phyloP scores from a whole-genome alignment of 1,284 basidiomycete genomes.

The Heterobasidion parviporum region DNA sequence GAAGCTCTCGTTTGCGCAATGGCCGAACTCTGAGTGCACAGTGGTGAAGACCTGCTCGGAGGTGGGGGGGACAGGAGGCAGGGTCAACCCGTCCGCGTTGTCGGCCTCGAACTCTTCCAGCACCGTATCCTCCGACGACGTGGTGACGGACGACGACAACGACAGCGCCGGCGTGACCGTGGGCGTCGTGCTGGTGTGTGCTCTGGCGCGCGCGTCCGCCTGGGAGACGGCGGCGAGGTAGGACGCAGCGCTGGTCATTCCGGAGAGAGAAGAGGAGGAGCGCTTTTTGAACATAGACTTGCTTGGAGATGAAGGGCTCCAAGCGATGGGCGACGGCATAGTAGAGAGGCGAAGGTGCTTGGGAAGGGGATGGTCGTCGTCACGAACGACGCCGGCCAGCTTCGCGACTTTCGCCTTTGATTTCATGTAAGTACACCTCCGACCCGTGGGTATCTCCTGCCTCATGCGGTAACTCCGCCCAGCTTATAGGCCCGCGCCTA shows the following conservation, averaged over 20 bases:
- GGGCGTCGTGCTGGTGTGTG: slow-evolving; percentile 28
- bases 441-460: neutral
- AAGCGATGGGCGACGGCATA: slow-evolving; percentile 47
- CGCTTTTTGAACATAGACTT: slow-evolving; percentile 55
- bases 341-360: neutral
- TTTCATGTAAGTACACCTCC: neutral
- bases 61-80: slow-evolving; percentile 57
- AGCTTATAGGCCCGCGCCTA: neutral
- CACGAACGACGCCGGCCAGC: slow-evolving; percentile 6
- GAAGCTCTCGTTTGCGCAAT: slow-evolving; percentile 67
- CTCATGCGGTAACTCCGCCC: neutral
- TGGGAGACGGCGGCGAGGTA: slow-evolving; percentile 66
- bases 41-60: slow-evolving; percentile 70
- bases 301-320: slow-evolving; percentile 33
- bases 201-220: slow-evolving; percentile 55
- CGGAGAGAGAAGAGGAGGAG: slow-evolving; percentile 29
- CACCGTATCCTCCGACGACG: slow-evolving; percentile 55
- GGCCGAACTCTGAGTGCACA: slow-evolving; percentile 82
- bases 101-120: slow-evolving; percentile 42
- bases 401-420: neutral
- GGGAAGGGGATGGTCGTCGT: slow-evolving; percentile 4
- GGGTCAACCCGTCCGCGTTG: slow-evolving; percentile 43
- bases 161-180: slow-evolving; percentile 61
- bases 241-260: slow-evolving; percentile 55
- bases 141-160: slow-evolving; percentile 57